Conservation (phyloP, 2,329 filamentous ascomycete species). For the Epichloe typhina region DNA sequence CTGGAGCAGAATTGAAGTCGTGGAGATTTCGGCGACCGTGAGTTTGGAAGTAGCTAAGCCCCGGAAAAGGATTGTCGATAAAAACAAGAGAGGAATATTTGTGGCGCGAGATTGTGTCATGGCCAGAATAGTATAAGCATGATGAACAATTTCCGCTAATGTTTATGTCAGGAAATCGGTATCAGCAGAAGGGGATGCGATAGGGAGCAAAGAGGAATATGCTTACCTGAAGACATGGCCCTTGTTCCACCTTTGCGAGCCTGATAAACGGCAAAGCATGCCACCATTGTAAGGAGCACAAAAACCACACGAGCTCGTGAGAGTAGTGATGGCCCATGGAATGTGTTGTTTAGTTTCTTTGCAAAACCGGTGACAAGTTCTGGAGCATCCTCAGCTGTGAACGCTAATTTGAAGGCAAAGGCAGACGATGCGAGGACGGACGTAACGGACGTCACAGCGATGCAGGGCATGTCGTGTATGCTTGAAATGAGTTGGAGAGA, state of each 20-base stretch:
- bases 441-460: constrained; percentile 27
- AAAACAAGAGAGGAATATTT: constrained; percentile 73
- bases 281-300: constrained; percentile 28
- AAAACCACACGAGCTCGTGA: constrained; percentile 35
- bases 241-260: constrained; percentile 18
- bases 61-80: constrained; percentile 51
- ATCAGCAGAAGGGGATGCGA: not conserved
- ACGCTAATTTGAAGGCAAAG: constrained; percentile 78
- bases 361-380: constrained; percentile 52
- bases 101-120: constrained; percentile 76
- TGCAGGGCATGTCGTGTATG: constrained; percentile 28
- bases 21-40: constrained; percentile 45
- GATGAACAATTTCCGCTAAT: constrained; percentile 40
- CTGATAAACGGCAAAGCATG: constrained; percentile 26
- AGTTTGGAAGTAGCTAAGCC: constrained; percentile 35
- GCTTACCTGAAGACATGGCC: constrained; percentile 18
- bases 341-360: constrained; percentile 24
- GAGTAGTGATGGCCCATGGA: constrained; percentile 32
- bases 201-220: not conserved
- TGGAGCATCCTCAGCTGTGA: constrained; percentile 76
- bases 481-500: constrained; percentile 30
- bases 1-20: constrained; percentile 63
- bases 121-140: constrained; percentile 64
- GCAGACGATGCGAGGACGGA: constrained; percentile 38
- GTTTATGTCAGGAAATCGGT: not conserved